phyloP scores from a whole-genome alignment of 2,329 filamentous ascomycete species.

The Ascomycota sp. region DNA sequence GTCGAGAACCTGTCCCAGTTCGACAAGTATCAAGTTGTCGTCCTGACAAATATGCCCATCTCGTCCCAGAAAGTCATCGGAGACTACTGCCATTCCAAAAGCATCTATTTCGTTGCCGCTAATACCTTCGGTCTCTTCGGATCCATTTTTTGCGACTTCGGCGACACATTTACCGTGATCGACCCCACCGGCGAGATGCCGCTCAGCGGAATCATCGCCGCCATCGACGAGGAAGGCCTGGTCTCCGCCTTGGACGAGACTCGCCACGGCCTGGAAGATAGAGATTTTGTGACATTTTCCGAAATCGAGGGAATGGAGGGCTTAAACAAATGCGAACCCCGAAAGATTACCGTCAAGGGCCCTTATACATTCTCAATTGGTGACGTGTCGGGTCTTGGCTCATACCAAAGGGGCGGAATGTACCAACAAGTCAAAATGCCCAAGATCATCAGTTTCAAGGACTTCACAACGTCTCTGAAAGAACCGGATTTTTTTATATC shows the following conservation, averaged over 20 bases:
- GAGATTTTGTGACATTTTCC: slow-evolving; percentile 86
- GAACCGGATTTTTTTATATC: slow-evolving; percentile 80
- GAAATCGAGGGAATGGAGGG: slow-evolving; percentile 84
- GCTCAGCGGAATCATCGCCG: slow-evolving; percentile 71
- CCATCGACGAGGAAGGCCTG: slow-evolving; percentile 71
- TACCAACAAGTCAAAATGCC: slow-evolving; percentile 98
- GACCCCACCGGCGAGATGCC: slow-evolving; percentile 84
- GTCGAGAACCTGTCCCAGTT: slow-evolving; percentile 60
- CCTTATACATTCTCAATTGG: slow-evolving; percentile 97
- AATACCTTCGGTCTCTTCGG: slow-evolving; percentile 92
- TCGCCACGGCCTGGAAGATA: slow-evolving; percentile 85
- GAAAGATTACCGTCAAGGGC: slow-evolving; percentile 83
- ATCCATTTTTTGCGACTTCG: slow-evolving; percentile 92
- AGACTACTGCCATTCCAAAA: slow-evolving; percentile 86
- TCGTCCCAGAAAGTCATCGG: slow-evolving; percentile 66
- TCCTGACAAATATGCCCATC: slow-evolving; percentile 68
- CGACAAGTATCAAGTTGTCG: slow-evolving; percentile 81
- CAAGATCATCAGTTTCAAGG: slow-evolving; percentile 76
- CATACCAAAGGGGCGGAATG: slow-evolving; percentile 74
- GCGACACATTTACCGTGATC: slow-evolving; percentile 75
- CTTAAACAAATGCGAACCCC: slow-evolving; percentile 64
- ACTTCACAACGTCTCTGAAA: slow-evolving; percentile 55
- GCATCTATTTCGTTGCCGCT: slow-evolving; percentile 72
- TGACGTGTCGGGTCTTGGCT: slow-evolving; percentile 68
- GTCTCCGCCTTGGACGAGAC: slow-evolving; percentile 91